A percentile compares a stretch with the other conserved stretches of the same genome.
Evolutionary conservation across 2,329 filamentous ascomycete genomes (phyloP).

Genomic region (Colletotrichum cereale): DNA sequence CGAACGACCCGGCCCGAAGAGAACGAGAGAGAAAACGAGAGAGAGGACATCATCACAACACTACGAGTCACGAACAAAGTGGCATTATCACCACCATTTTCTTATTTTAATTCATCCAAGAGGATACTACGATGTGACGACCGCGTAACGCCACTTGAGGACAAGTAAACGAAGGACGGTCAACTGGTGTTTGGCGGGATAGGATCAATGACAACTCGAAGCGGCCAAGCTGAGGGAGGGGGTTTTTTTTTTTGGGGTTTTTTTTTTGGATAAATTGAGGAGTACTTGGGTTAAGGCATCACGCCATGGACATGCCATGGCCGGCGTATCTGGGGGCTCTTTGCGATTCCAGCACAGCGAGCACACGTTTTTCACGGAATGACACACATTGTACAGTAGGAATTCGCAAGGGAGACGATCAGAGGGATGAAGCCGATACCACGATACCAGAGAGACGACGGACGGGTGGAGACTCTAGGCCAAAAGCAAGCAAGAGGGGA

Average conservation of each 20-base stretch:
- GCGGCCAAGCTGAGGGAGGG: slow-evolving; percentile 14
- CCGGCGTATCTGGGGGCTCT: slow-evolving; percentile 29
- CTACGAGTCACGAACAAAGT: slow-evolving; percentile 22
- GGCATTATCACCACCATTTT: slow-evolving; percentile 9
- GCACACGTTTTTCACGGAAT: slow-evolving; percentile 31
- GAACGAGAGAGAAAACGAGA: neutral
- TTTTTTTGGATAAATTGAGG: slow-evolving; percentile 22
- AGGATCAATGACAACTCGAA: slow-evolving; percentile 33
- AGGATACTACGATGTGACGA: slow-evolving; percentile 32
- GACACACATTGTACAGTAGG: slow-evolving; percentile 38
- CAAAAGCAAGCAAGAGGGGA: neutral
- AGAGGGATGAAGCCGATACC: slow-evolving; percentile 11
- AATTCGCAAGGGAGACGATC: slow-evolving; percentile 11
- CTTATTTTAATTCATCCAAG: slow-evolving; percentile 19
- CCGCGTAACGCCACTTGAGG: slow-evolving; percentile 27
- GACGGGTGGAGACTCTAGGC: slow-evolving; percentile 18
- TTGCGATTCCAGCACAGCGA: slow-evolving; percentile 40
- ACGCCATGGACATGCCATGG: slow-evolving; percentile 35
- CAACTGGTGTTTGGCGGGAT: slow-evolving; percentile 16
- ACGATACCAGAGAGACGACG: slow-evolving; percentile 10
- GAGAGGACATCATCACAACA: neutral
- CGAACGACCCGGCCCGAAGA: neutral
- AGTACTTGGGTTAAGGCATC: slow-evolving; percentile 35
- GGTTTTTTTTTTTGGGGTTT: neutral
- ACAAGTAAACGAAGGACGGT: slow-evolving; percentile 26